Conservation (phyloP, 495 filamentous ascomycete genomes). For the Viridothelium virens region DNA sequence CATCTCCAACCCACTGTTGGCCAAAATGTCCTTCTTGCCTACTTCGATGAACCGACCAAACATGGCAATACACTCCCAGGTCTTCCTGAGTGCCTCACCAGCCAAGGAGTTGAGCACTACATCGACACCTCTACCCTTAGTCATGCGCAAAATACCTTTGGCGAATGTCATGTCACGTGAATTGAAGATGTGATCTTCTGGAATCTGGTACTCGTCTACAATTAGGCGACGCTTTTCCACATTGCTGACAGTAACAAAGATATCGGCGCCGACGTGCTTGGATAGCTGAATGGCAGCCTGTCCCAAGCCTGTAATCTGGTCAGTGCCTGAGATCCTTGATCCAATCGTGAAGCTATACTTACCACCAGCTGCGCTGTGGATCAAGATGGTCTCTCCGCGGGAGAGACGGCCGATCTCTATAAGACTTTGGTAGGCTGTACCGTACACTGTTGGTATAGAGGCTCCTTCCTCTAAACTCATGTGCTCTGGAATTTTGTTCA, state of each 20-base stretch:
- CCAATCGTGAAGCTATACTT: slow-evolving; percentile 3
- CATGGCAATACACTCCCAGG: slow-evolving; percentile 21
- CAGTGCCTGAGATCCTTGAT: neutral
- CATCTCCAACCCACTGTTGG: slow-evolving; percentile 27
- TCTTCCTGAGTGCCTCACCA: slow-evolving; percentile 19
- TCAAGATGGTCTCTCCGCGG: slow-evolving; percentile 40
- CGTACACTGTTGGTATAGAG: slow-evolving; percentile 39
- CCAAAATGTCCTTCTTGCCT: slow-evolving; percentile 35
- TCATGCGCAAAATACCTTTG: slow-evolving; percentile 12
- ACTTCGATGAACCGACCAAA: slow-evolving; percentile 44
- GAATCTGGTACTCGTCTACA: slow-evolving; percentile 34
- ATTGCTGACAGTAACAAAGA: slow-evolving; percentile 44
- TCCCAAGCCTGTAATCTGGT: slow-evolving; percentile 29
- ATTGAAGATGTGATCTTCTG: slow-evolving; percentile 36
- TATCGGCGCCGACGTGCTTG: slow-evolving; percentile 29
- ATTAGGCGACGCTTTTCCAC: slow-evolving; percentile 39
- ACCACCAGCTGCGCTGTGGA: slow-evolving; percentile 44
- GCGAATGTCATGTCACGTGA: slow-evolving; percentile 11
- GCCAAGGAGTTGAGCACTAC: slow-evolving; percentile 22
- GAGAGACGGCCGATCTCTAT: slow-evolving; percentile 32
- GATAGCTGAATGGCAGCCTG: slow-evolving; percentile 44
- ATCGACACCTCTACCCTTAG: slow-evolving; percentile 20
- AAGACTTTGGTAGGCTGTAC: slow-evolving; percentile 38
- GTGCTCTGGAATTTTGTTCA: slow-evolving; percentile 30
- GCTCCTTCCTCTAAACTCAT: slow-evolving; percentile 42